Evolutionary conservation across 202 grass and related monocot species (phyloP).

Genomic region (Dendrocalamus latiflorus): DNA sequence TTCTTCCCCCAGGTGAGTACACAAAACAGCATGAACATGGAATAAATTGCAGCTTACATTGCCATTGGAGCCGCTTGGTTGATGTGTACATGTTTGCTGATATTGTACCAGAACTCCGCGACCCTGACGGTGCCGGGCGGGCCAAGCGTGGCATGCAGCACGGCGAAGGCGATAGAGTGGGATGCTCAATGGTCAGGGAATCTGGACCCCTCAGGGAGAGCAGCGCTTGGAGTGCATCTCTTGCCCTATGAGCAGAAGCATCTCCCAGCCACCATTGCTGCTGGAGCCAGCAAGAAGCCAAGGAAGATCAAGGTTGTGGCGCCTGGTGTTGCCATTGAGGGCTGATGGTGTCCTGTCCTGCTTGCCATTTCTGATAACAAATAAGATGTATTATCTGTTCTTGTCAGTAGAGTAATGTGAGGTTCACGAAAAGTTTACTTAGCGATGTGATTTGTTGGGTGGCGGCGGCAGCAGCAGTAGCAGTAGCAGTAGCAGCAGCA

Average conservation of each 20-base stretch:
- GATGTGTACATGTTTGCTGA: background rate
- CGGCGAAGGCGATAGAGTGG: constrained; percentile 75
- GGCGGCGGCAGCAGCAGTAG: background rate
- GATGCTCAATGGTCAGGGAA: constrained; percentile 61
- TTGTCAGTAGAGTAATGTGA: background rate
- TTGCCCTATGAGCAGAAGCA: constrained; percentile 44
- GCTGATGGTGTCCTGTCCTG: constrained; percentile 15
- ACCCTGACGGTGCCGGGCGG: constrained; percentile 63
- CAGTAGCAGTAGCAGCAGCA: no score
- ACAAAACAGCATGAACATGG: background rate
- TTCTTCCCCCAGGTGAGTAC: no score
- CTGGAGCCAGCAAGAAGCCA: constrained; percentile 35
- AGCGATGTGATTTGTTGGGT: background rate
- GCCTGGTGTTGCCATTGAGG: constrained; percentile 35
- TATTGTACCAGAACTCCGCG: constrained; percentile 46
- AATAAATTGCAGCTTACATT: background rate
- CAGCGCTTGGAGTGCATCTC: constrained; percentile 62
- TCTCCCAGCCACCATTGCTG: background rate
- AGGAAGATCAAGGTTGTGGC: constrained; percentile 33
- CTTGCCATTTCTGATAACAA: constrained; percentile 8
- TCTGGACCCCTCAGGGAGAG: constrained; percentile 68
- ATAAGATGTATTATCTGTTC: background rate
- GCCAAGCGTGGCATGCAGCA: constrained; percentile 80
- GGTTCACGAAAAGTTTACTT: background rate
- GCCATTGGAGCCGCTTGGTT: background rate